Conservation (phyloP, 1,284 basidiomycete genomes). For the Prillingera fragicola region DNA sequence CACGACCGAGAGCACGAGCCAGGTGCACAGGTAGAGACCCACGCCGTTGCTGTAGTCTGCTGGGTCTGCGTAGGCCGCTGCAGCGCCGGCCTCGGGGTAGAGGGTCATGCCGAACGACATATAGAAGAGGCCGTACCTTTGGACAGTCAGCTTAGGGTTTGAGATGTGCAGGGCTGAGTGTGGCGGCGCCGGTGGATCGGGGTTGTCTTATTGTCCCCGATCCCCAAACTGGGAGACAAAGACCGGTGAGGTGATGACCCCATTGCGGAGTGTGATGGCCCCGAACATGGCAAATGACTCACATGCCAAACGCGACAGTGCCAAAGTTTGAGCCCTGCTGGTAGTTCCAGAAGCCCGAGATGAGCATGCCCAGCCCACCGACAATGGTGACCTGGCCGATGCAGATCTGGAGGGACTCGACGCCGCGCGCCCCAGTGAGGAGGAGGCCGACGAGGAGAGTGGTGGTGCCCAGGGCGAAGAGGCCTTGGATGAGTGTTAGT, state of each 20-base stretch:
- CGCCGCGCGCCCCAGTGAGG: constrained; percentile 9
- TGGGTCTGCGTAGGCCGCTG: constrained; percentile 2
- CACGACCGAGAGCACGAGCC: constrained; percentile 12
- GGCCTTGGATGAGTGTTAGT: constrained; percentile 3
- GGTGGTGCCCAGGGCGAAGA: constrained; percentile 14
- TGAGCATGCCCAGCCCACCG: constrained; percentile 17
- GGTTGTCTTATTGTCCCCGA: no score
- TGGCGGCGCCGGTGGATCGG: no score
- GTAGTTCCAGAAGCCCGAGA: constrained; percentile 14
- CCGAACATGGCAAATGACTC: no score
- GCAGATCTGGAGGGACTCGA: constrained; percentile 5
- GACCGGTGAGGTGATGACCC: no score
- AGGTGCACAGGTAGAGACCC: constrained; percentile 11
- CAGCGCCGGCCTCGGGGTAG: constrained; percentile 10
- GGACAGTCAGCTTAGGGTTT: not conserved
- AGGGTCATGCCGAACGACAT: constrained; percentile 13
- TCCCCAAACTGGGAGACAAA: no score
- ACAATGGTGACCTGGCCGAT: constrained; percentile 10
- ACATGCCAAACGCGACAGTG: constrained; percentile 14
- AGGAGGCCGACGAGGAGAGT: constrained; percentile 13
- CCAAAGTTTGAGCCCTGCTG: constrained; percentile 14
- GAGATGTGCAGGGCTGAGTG: no score
- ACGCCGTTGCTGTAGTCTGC: constrained; percentile 14
- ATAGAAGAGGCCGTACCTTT: constrained; percentile 15
- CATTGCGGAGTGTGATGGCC: no score